Evolutionary conservation across 2,329 filamentous ascomycete species (phyloP), one percentile per base, ranked within the genome.

Genomic region (Neofusicoccum sp.): DNA sequence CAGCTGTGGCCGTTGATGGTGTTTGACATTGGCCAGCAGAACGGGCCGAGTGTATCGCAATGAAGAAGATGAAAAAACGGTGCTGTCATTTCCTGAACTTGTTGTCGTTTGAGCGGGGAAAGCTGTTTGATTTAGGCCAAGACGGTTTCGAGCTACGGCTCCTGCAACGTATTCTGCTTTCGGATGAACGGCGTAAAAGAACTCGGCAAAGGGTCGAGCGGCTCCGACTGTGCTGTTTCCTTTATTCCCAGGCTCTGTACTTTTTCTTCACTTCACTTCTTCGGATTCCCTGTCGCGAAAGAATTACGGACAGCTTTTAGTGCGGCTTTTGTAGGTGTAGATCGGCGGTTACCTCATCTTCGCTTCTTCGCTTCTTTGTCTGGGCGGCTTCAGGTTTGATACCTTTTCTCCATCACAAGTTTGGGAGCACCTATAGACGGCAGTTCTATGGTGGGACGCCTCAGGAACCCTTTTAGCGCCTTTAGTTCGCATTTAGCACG

Each of bases 1-100:
- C 62, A 64, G 28, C 37, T 64, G 22, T 64, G 62, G 62, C 62
- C 62, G 29, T 29, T 64, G 14, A 64, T 64, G 62, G 43, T 64
- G 29, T 64, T 64, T 39, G 58, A 64, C 44, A 64, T 64, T 44
- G 58, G 62, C 4, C 62, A 64, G 34, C 49, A 63, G 22, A 31
- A 14, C 8, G 61, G 49, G 16, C 43, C 56, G n/a, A 49, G 34
- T 28, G 45, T 41, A 7, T 31, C 43, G 14, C 56, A 60, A 22
- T 60, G 34, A 58, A 16, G 11, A 39, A n/a, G 9, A 11, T 22
- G 6, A n/a, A n/a, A 9, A 43, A 33, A 3, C 31, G 16, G 48
- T 44, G 7, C 37, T 43, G 37, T 56, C 37, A 28, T 58, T 58
- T 58, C 54, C 31, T 58, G 45, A 34, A 9, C 14, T 14, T 22